Conservation (phyloP, 495 filamentous ascomycete species). For the Penicillium soppii region DNA sequence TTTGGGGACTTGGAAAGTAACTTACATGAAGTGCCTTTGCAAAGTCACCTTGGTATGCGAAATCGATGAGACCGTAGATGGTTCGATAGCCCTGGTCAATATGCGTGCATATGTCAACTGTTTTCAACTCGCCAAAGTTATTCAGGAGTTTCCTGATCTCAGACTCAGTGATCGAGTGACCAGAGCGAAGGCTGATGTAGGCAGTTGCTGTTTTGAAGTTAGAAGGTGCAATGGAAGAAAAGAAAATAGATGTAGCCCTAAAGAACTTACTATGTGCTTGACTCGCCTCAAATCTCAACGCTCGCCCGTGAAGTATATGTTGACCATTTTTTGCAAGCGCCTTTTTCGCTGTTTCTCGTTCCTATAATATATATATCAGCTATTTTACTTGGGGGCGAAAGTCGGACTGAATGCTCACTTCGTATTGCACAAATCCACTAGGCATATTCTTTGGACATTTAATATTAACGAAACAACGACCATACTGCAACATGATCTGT, state of each 20-base stretch:
- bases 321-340: neutral
- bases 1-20: neutral
- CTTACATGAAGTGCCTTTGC: neutral
- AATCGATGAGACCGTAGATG: neutral
- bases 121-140: neutral
- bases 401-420: too few relatives aligned
- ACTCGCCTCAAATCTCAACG: neutral
- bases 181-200: neutral
- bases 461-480: neutral
- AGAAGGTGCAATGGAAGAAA: neutral
- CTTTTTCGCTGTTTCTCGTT: neutral
- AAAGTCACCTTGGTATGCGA: neutral
- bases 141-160: neutral
- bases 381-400: too few relatives aligned
- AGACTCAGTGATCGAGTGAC: neutral
- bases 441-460: neutral
- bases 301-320: neutral
- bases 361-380: neutral
- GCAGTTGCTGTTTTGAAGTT: neutral
- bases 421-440: conserved; percentile 2
- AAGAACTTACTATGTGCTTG: neutral
- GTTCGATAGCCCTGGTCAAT: too few relatives aligned
- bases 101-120: neutral
- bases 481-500: neutral
- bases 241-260: neutral